A percentile compares a stretch with the other conserved stretches of the same genome.
These are phyloP conservation scores for Ascodesmis nigricans DNA, from an alignment of 495 filamentous ascomycete species.

Conservation along the genomic window DNA sequence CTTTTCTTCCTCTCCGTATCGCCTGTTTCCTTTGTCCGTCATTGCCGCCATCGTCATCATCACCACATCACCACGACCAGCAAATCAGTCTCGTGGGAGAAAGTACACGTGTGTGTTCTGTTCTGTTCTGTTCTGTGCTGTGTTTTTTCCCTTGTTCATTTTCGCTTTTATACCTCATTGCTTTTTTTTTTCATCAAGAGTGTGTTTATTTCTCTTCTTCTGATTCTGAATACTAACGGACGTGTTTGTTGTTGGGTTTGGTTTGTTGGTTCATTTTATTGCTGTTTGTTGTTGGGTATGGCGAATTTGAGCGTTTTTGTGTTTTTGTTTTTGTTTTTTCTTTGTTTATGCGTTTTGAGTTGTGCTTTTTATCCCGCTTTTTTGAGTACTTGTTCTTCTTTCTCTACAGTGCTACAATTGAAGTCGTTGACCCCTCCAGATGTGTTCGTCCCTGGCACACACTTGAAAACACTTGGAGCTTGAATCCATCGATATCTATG, in stretches of 20 bases:
- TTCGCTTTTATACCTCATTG: background rate
- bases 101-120: constrained; percentile 9
- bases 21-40: background rate
- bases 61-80: constrained; percentile 7
- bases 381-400: background rate
- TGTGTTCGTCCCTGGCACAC: too few relatives aligned
- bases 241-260: background rate
- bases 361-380: constrained; percentile 4
- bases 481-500: too few relatives aligned
- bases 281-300: constrained; percentile 3
- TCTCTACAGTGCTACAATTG: too few relatives aligned
- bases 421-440: too few relatives aligned
- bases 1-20: constrained; percentile 2
- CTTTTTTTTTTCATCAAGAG: constrained; percentile 10
- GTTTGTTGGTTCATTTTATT: background rate
- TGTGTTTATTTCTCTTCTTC: constrained; percentile 21
- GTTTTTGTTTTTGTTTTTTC: constrained; percentile 10
- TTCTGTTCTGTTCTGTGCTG: background rate
- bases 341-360: constrained; percentile 8
- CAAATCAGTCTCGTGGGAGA: constrained; percentile 10
- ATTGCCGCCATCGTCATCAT: constrained; percentile 7
- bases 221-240: too few relatives aligned
- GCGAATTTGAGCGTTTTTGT: constrained; percentile 9
- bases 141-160: constrained; percentile 7
- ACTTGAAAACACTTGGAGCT: too few relatives aligned